Percentiles rank a stretch among this genome's conserved stretches.
Evolutionary conservation across 352 stramenopile genomes (phyloP).

Genomic region (Phytophthora citrophthora): DNA sequence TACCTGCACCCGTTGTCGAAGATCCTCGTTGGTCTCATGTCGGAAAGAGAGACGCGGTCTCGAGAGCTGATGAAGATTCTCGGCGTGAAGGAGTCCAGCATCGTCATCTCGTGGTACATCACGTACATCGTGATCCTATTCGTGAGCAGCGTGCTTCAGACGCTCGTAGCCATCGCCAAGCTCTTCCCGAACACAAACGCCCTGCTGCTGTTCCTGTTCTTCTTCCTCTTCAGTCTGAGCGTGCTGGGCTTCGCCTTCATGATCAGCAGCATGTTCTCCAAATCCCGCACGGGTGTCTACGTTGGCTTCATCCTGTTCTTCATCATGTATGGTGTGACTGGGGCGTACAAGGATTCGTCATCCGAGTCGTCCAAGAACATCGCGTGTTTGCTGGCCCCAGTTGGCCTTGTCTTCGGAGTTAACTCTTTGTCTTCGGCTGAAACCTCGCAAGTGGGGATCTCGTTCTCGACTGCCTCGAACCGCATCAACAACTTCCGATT

Average conservation of each 20-base stretch:
- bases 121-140: conserved; percentile 47
- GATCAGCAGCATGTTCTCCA: conserved; percentile 46
- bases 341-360: conserved; percentile 57
- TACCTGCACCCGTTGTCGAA: conserved; percentile 40
- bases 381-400: conserved; percentile 54
- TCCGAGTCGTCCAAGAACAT: conserved; percentile 40
- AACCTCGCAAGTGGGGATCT: conserved; percentile 47
- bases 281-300: conserved; percentile 37
- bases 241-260: conserved; percentile 41
- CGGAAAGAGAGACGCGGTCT: conserved; percentile 39
- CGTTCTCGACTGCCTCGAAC: conserved; percentile 41
- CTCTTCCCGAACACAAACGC: conserved; percentile 41
- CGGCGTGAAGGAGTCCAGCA: conserved; percentile 39
- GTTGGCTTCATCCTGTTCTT: conserved; percentile 47
- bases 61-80: conserved; percentile 46
- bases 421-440: conserved; percentile 64
- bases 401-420: conserved; percentile 47
- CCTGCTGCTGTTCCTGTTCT: conserved; percentile 37
- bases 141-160: conserved; percentile 40
- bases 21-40: conserved; percentile 38
- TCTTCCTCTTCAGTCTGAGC: conserved; percentile 41
- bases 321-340: conserved; percentile 35
- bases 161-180: conserved; percentile 20
- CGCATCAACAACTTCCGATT: conserved; percentile 45
- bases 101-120: conserved; percentile 51